Base-by-base conservation (phyloP, 2,329 filamentous ascomycete genomes). In the Talaromyces verruculosus region DNA sequence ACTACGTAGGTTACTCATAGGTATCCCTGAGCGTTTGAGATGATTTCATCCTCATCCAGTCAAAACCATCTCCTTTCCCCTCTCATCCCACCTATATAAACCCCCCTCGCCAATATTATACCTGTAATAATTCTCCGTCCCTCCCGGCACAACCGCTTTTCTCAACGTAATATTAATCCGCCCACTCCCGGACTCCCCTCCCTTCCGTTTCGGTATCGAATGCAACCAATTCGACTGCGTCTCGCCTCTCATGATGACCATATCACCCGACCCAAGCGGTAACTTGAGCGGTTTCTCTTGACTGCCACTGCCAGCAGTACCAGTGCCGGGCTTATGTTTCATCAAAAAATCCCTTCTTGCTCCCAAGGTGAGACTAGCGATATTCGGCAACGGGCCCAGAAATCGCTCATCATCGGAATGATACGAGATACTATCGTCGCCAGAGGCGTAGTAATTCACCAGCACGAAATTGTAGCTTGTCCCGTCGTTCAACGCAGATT, bases 341-440 rank as follows among this genome's bases (percentile, higher is more conserved):
- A 94, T 86, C 15, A 92, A 76, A 71, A 94, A 94, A 70, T 93
- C 91, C 15, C 91, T 82, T 69, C 82, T 84, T 0, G 89, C 89
- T 1, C 91, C 91, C 0, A 94, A 81, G 0, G 88, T 89, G 71
- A 93, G 88, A 0, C 89, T 92, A 0, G 91, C 91, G 63, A 94
- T 93, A 8, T 87, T 85, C 0, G 91, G 91, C 19, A 89, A 79
- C 0, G 78, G 69, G 0, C 91, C 91, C 0, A 94, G 83, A 70
- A 94, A 95, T 5, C 86, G 82, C 80, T 94, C 91, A 72, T 94
- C 91, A 70, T 94, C 91, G 59, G 88, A 91, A 76, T 94, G 91
- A 72, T 90, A 94, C 11, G 88, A 85, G 59, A 94, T 94, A 70
- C 89, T 91, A 75, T 94, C 91, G 5, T 86, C 81, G 0, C 91